phyloP scores from a whole-genome alignment of 192 early-diverging fungal genomes.

The Chytriomyces confervae region DNA sequence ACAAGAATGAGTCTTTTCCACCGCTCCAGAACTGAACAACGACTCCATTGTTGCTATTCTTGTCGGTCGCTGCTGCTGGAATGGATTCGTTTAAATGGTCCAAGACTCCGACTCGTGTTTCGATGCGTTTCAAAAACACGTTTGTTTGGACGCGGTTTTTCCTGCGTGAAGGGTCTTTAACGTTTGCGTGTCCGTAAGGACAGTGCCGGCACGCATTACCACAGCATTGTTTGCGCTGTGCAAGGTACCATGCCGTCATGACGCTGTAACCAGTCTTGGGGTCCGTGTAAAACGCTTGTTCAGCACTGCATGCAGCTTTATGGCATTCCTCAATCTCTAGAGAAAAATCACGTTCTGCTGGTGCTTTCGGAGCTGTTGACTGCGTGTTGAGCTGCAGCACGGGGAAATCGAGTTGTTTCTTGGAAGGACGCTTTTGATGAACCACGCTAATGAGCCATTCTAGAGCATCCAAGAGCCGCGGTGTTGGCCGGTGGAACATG shows the following conservation, averaged over 20 bases:
- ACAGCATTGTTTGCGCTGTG: conserved; percentile 13
- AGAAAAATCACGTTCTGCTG: not conserved
- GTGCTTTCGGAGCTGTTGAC: not conserved
- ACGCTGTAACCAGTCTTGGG: conserved; percentile 25
- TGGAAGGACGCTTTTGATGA: not conserved
- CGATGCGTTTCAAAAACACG: conserved; percentile 10
- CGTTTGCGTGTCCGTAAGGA: conserved; percentile 22
- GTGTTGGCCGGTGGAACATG: conserved; percentile 49
- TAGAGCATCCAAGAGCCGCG: conserved; percentile 45
- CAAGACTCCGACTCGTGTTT: not conserved
- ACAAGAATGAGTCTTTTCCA: conserved; percentile 24
- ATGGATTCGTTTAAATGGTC: not conserved
- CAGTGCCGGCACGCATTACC: conserved; percentile 27
- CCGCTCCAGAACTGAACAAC: conserved; percentile 24
- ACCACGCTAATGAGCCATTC: conserved; percentile 35
- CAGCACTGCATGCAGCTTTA: conserved; percentile 10
- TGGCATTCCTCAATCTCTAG: conserved; percentile 19
- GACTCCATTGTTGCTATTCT: not conserved
- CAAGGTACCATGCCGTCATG: conserved; percentile 25
- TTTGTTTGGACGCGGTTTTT: not conserved
- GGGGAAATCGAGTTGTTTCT: not conserved
- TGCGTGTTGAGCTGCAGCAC: not conserved
- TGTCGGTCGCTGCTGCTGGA: not conserved
- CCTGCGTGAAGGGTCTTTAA: not conserved
- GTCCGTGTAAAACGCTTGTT: conserved; percentile 8